These are phyloP conservation scores for Phytophthora sansomeana DNA, from an alignment of 352 stramenopile species.

Conservation along the genomic window DNA sequence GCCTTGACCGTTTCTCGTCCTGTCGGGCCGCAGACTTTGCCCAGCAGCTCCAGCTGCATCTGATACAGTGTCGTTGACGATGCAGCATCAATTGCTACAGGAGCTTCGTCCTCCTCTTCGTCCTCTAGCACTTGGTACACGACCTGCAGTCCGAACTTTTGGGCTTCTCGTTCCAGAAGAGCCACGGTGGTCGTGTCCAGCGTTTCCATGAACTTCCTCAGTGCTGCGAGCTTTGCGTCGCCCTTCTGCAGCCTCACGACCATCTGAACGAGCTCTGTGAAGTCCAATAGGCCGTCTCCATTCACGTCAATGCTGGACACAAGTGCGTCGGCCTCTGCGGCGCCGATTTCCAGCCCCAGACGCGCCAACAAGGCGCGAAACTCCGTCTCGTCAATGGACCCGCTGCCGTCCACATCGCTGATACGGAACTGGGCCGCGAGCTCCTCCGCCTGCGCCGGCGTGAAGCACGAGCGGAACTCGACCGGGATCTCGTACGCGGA, in stretches of 20 bases:
- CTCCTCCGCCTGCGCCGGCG: conserved; percentile 60
- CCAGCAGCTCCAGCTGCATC: conserved; percentile 60
- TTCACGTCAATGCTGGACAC: conserved; percentile 65
- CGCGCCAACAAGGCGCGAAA: conserved; percentile 66
- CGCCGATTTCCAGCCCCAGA: conserved; percentile 56
- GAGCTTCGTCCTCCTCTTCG: conserved; percentile 30
- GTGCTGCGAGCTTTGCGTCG: conserved; percentile 51
- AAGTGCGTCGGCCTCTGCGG: conserved; percentile 55
- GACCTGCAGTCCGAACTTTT: conserved; percentile 63
- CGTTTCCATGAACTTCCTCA: conserved; percentile 54
- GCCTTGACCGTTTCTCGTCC: conserved; percentile 50
- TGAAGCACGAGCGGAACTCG: conserved; percentile 54
- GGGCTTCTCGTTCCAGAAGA: conserved; percentile 66
- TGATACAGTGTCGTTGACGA: conserved; percentile 25
- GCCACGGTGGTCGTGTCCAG: conserved; percentile 72
- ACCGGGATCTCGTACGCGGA: conserved; percentile 43
- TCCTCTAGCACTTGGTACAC: conserved; percentile 65
- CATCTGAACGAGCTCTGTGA: conserved; percentile 63
- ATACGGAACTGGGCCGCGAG: conserved; percentile 68
- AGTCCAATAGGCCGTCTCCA: conserved; percentile 70
- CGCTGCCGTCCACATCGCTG: conserved; percentile 62
- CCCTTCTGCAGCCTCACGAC: conserved; percentile 64
- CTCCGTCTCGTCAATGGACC: conserved; percentile 68
- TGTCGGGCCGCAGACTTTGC: conserved; percentile 58
- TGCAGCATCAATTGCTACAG: background rate